A percentile compares a stretch with the other conserved stretches of the same genome.
Conservation (phyloP, 2,329 filamentous ascomycete species). For the Xenoacremonium recifei region DNA sequence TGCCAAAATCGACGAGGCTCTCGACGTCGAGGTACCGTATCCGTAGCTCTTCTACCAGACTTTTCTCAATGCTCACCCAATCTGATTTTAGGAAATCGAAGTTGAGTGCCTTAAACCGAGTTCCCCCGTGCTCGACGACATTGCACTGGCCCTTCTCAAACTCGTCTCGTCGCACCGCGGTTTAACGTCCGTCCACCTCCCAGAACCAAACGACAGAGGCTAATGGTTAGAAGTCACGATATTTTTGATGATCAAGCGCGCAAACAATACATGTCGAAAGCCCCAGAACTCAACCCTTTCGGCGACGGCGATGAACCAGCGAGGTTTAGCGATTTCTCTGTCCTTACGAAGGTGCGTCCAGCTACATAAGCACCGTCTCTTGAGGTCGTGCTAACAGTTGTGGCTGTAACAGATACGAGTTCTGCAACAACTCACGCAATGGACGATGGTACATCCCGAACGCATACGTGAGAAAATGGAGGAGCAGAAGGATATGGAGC, state of each 20-base stretch:
- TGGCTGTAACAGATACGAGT: conserved; percentile 71
- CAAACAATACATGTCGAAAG: conserved; percentile 82
- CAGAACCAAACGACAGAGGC: background rate
- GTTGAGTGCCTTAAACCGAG: conserved; percentile 79
- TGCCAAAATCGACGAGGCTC: conserved; percentile 83
- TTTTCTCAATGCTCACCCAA: too few species aligned
- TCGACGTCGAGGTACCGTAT: conserved; percentile 80
- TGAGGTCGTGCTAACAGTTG: too few species aligned
- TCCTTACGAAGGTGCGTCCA: conserved; percentile 69
- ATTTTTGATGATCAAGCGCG: conserved; percentile 93
- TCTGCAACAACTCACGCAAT: conserved; percentile 84
- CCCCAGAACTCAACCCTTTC: conserved; percentile 79
- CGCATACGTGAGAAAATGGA: conserved; percentile 83
- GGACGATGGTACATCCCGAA: conserved; percentile 85
- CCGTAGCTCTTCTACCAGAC: too few species aligned
- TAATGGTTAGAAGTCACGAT: conserved; percentile 58
- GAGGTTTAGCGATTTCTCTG: conserved; percentile 78
- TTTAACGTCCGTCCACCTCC: conserved; percentile 62
- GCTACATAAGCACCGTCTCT: too few species aligned
- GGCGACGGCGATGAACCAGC: conserved; percentile 70
- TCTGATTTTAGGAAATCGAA: conserved; percentile 87
- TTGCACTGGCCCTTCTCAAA: conserved; percentile 86
- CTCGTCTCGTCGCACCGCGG: conserved; percentile 92
- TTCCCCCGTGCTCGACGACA: conserved; percentile 72
- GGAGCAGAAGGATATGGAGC: conserved; percentile 76